A percentile compares a stretch with the other conserved stretches of the same genome.
phyloP scores from a whole-genome alignment of 306 rosid genomes.

The Sindora glabra region DNA sequence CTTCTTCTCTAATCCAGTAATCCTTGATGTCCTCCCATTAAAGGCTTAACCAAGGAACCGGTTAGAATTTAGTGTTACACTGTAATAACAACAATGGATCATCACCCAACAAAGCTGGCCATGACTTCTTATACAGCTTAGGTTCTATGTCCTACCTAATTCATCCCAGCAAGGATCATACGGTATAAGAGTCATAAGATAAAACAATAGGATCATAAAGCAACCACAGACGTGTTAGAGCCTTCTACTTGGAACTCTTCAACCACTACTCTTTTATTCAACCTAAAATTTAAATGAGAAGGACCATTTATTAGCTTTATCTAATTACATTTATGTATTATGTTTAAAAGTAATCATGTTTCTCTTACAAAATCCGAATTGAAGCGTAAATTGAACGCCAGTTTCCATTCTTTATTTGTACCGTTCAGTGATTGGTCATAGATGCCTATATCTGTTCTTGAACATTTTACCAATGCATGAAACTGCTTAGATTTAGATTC shows the following conservation, averaged over 20 bases:
- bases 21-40: neutral
- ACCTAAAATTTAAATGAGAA: slow-evolving; percentile 4
- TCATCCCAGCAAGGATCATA: no score
- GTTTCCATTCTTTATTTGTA: neutral
- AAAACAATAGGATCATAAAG: neutral
- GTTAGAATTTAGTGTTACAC: neutral
- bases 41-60: neutral
- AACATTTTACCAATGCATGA: neutral
- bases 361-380: neutral
- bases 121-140: neutral
- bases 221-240: neutral
- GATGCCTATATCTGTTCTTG: neutral
- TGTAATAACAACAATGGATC: neutral
- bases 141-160: neutral
- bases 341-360: neutral
- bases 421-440: neutral
- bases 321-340: neutral
- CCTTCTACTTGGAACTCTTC: neutral
- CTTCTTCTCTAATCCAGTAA: neutral
- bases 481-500: neutral
- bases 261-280: neutral
- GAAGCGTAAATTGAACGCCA: neutral
- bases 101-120: neutral
- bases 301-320: neutral
- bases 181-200: no score